Evolutionary conservation across 148 eudicot genomes (phyloP).

Genomic region (Gaultheria prostrata): DNA sequence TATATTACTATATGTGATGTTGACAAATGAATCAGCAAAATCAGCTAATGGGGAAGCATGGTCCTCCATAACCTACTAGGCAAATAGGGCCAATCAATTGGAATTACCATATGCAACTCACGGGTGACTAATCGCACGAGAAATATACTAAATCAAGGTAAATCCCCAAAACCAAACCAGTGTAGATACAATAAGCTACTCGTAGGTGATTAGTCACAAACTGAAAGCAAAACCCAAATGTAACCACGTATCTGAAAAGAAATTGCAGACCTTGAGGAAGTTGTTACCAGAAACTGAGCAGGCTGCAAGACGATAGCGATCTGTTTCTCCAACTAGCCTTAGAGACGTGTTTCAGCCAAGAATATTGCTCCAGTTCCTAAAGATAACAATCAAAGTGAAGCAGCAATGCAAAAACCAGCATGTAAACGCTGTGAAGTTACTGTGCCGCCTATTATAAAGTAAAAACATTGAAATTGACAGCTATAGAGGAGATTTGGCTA

Average conservation of each 20-base stretch:
- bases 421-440: neutral
- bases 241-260: neutral
- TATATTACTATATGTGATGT: neutral
- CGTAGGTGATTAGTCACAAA: neutral
- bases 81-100: neutral
- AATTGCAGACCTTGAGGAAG: neutral
- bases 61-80: neutral
- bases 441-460: neutral
- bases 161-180: neutral
- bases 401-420: neutral
- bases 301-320: neutral
- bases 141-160: neutral
- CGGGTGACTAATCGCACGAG: no score
- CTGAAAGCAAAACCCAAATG: neutral
- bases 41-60: neutral
- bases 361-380: neutral
- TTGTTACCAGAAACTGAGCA: neutral
- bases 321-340: neutral
- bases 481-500: neutral
- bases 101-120: neutral
- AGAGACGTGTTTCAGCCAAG: neutral
- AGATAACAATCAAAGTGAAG: neutral
- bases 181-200: neutral
- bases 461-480: neutral
- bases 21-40: slow-evolving; percentile 6